Evolutionary conservation across 1,139 yeast genomes (phyloP).

Genomic region (Pichia sp.): DNA sequence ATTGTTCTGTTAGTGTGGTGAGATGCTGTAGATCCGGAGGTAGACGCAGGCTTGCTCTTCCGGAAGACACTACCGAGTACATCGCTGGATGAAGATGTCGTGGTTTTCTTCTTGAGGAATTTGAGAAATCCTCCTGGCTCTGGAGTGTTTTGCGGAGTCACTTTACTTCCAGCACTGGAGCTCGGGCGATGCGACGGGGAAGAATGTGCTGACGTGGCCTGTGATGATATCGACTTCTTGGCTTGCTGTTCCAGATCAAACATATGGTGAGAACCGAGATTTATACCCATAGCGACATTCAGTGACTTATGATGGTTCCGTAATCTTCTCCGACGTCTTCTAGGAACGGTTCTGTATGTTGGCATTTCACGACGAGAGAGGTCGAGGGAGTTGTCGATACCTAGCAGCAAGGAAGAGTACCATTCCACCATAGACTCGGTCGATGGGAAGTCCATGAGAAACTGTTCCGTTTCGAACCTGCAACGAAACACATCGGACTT

Average conservation of each 20-base stretch:
- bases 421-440: slow-evolving; percentile 63
- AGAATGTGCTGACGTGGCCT: too few species aligned
- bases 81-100: too few species aligned
- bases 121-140: too few species aligned
- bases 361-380: slow-evolving; percentile 60
- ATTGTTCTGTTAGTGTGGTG: too few species aligned
- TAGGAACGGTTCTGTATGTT: slow-evolving; percentile 68
- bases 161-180: too few species aligned
- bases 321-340: slow-evolving; percentile 51
- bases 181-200: too few species aligned
- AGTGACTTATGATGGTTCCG: neutral
- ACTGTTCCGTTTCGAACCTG: slow-evolving; percentile 68
- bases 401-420: slow-evolving; percentile 58
- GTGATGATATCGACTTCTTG: neutral
- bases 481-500: slow-evolving; percentile 56
- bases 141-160: too few species aligned
- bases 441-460: slow-evolving; percentile 53
- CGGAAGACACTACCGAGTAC: too few species aligned
- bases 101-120: too few species aligned
- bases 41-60: too few species aligned
- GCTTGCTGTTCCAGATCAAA: neutral
- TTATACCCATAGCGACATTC: slow-evolving; percentile 8
- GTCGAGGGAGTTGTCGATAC: slow-evolving; percentile 66
- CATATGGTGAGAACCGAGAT: neutral
- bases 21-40: too few species aligned